Evolutionary conservation across 805 yeast genomes (phyloP).

Genomic region (Lachancea lanzarotensis): DNA sequence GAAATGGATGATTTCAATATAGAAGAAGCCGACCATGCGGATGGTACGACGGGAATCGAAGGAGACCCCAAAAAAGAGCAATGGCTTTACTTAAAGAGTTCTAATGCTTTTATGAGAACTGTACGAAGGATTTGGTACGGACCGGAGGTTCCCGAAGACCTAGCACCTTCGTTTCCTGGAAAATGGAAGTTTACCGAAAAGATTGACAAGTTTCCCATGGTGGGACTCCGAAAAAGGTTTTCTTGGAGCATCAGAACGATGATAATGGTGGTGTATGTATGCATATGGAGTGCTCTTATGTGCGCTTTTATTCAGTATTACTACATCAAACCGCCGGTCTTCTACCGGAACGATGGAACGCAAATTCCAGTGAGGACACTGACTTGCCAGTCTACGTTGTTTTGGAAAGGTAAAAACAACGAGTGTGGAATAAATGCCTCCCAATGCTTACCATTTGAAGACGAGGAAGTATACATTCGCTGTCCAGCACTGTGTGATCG

Average conservation of each 20-base stretch:
- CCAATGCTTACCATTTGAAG: constrained; percentile 45
- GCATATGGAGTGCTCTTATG: constrained; percentile 41
- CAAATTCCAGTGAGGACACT: constrained; percentile 36
- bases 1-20: constrained; percentile 7
- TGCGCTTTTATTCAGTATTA: constrained; percentile 40
- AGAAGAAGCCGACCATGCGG: not conserved
- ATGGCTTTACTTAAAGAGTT: constrained; percentile 19
- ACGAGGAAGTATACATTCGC: constrained; percentile 47
- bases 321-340: constrained; percentile 37
- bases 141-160: constrained; percentile 43
- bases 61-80: constrained; percentile 10
- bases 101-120: constrained; percentile 19
- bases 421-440: constrained; percentile 68
- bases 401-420: constrained; percentile 70
- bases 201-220: constrained; percentile 41
- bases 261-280: constrained; percentile 35
- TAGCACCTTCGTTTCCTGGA: constrained; percentile 38
- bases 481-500: constrained; percentile 88
- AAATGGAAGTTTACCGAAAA: constrained; percentile 16
- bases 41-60: not conserved
- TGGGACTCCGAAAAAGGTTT: constrained; percentile 28
- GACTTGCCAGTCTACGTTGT: constrained; percentile 26
- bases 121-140: constrained; percentile 47
- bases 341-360: constrained; percentile 17
- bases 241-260: constrained; percentile 29